These are phyloP conservation scores for Diutina rugosa DNA, from an alignment of 1,139 yeast species.

Conservation along the genomic window DNA sequence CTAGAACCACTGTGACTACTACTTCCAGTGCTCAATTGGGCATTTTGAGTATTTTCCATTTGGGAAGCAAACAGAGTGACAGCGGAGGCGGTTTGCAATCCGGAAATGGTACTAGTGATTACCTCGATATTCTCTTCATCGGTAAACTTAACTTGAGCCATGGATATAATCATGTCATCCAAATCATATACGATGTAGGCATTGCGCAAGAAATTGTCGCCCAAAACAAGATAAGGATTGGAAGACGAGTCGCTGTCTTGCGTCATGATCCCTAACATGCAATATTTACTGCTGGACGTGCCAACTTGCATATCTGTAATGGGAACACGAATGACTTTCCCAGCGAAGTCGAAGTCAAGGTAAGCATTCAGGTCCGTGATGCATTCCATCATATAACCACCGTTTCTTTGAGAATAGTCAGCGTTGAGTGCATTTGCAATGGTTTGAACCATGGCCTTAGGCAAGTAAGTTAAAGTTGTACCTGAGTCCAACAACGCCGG, in stretches of 20 bases:
- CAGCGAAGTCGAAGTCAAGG: constrained; percentile 14
- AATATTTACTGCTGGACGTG: background rate
- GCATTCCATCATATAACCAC: constrained; percentile 18
- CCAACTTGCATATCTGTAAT: constrained; percentile 9
- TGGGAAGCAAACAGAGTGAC: background rate
- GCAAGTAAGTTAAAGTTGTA: constrained; percentile 21
- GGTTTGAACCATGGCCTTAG: constrained; percentile 9
- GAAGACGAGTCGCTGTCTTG: background rate
- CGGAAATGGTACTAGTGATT: background rate
- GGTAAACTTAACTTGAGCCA: constrained; percentile 14
- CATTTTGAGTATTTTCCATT: background rate
- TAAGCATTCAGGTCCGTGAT: constrained; percentile 9
- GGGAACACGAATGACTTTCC: constrained; percentile 14
- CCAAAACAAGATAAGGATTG: constrained; percentile 8
- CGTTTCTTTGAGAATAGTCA: constrained; percentile 7
- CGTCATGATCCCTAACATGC: background rate
- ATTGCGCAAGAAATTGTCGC: constrained; percentile 18
- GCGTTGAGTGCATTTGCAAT: constrained; percentile 11
- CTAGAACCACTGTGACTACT: background rate
- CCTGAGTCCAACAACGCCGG: constrained; percentile 29
- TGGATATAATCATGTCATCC: constrained; percentile 13
- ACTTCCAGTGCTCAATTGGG: background rate
- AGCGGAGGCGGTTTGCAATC: background rate
- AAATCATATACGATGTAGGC: constrained; percentile 18
- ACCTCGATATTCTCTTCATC: background rate